Evolutionary conservation across 148 eudicot genomes (phyloP), one percentile per base, ranked within the genome.

Genomic region (Nepenthes gracilis): DNA sequence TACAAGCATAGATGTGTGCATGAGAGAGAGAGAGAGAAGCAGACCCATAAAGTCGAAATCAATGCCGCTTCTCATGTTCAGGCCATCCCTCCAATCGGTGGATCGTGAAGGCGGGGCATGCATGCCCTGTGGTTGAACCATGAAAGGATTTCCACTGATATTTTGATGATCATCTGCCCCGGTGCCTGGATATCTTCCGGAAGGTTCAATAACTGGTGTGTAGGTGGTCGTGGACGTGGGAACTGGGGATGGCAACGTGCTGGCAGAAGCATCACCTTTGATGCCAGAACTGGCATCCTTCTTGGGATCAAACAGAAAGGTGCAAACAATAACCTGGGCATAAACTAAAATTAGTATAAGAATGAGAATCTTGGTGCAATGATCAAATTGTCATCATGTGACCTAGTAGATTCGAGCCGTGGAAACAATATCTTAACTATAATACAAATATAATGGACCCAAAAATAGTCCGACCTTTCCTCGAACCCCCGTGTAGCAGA

Each of bases 311-410:
- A 86, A 63, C 40, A 75, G 36, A 72, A 90, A 90, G 55, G 90
- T 78, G n/a, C 88, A 94, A 48, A 86, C 77, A 55, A 86, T 86
- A 9, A 90, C 84, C 97, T 90, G 77, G 52, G 43, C 33, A 62
- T 10, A 52, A 68, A 5, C 23, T 43, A 1, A 12, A 23, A 9
- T 14, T 9, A 14, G 7, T 6, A 54, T 23, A 23, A 23, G 23
- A 23, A 23, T 23, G 23, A 23, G 23, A 23, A 23, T 0, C 23
- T 23, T 23, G 23, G 23, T 23, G 23, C 23, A 23, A 23, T 23
- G 23, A 23, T 23, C 23, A 0, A 23, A 23, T 23, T 23, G 23
- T 23, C 23, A 23, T 23, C 23, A 23, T 23, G 23, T 23, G 23
- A 23, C 23, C 23, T 23, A 23, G 23, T 23, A 23, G 23, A 23